These are phyloP conservation scores for Zygoascus sp. DNA, from an alignment of 1,139 yeast genomes.

Conservation along the genomic window DNA sequence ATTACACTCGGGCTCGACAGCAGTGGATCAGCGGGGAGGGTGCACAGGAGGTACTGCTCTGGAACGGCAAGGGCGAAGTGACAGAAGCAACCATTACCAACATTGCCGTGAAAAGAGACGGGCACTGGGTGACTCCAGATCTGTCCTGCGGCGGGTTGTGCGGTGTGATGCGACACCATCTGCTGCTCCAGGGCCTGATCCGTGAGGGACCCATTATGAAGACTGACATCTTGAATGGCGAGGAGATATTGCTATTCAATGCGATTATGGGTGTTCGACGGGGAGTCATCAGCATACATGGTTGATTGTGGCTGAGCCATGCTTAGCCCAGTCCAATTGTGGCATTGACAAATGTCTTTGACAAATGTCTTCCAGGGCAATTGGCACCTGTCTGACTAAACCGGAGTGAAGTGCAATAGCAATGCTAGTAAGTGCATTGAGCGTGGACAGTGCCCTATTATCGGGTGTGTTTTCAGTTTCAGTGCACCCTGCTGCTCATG, in stretches of 20 bases:
- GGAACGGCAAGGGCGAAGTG: conserved; percentile 54
- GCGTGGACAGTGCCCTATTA: no score
- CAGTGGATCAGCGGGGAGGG: conserved; percentile 39
- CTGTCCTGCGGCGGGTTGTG: conserved; percentile 75
- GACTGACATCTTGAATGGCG: conserved; percentile 53
- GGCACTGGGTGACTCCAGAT: conserved; percentile 75
- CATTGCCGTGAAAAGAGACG: conserved; percentile 57
- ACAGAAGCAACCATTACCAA: conserved; percentile 87
- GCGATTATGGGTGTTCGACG: conserved; percentile 77
- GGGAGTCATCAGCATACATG: conserved; percentile 39
- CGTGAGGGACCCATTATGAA: conserved; percentile 50
- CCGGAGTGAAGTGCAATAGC: no score
- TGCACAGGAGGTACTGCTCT: conserved; percentile 63
- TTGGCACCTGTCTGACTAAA: no score
- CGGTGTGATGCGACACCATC: conserved; percentile 71
- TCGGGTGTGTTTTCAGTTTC: no score
- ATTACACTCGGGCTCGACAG: conserved; percentile 58
- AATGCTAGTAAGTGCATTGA: no score
- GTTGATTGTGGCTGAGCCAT: neutral
- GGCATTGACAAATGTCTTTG: no score
- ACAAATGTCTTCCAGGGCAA: no score
- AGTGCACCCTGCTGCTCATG: no score
- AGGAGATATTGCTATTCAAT: conserved; percentile 66
- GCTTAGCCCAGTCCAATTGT: no score
- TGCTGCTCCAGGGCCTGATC: conserved; percentile 52